Evolutionary conservation across 768 basidiomycete genomes (phyloP), one percentile per base, ranked within the genome.

Genomic region (Lactarius quietus): DNA sequence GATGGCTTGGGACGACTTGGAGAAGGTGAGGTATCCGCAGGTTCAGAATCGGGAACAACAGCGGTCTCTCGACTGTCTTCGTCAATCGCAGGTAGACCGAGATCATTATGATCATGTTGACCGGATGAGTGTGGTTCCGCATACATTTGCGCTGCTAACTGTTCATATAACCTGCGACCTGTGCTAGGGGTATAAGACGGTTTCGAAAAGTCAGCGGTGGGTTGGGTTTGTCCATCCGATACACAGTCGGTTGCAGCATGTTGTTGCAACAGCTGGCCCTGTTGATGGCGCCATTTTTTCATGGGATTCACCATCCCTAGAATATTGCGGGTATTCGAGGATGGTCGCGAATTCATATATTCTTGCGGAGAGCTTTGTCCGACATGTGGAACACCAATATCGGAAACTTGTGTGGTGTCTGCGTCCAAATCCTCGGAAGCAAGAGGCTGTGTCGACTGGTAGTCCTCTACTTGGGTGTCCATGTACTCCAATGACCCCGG

Each of bases 21-120:
- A 43, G 48, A 62, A 39, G 35, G 62, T 59, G 59, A 39, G 57
- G 52, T 64, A n/a, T 65, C 64, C 54, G 72, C 76, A 26, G 76
- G 78, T 67, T 88, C 87, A 3, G 87, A 89, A 71, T 89, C 88
- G 3, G 87, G 86, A 18, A 90, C 78, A 58, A 87, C 62, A 36
- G 84, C 84, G 69, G 81, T 77, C 45, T 70, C 64, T 31, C 43
- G 59, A 29, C 69, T 71, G 20, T 67, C 66, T 18, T 69, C 65
- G 12, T 55, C 63, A 3, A 55, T 43, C n/a, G 35, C 57, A 33
- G 54, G 33, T 35, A 38, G 41, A 29, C 3, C 6, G 12, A 31
- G n/a, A 10, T 45, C 18, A 18, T 45, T 36, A 41, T 38, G 35
- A 31, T 36, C 38, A 9, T 41, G 23, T 43, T 51, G 38, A 39